Evolutionary conservation across 106 monocot species (phyloP).

Genomic region (Acorus gramineus): DNA sequence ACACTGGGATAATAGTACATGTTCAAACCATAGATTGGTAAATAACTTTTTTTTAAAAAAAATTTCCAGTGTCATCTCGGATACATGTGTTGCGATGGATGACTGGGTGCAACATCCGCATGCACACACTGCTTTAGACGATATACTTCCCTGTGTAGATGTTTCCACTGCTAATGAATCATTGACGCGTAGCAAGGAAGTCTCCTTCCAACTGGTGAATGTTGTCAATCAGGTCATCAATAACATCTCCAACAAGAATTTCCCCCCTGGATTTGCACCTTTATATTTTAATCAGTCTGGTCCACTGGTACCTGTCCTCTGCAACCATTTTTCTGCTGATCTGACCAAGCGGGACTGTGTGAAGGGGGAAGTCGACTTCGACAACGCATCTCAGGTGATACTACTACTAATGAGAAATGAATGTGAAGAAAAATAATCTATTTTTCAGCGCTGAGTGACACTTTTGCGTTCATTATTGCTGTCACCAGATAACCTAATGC

Average conservation of each 20-base stretch:
- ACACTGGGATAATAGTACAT: too few relatives aligned
- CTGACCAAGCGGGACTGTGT: constrained; percentile 37
- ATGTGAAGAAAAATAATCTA: too few relatives aligned
- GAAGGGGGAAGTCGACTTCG: constrained; percentile 45
- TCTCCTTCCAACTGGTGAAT: constrained; percentile 52
- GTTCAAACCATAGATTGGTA: too few relatives aligned
- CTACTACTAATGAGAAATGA: background rate
- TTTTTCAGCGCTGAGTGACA: too few relatives aligned
- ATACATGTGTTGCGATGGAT: constrained; percentile 90
- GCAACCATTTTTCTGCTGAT: constrained; percentile 56
- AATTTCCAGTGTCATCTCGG: constrained; percentile 44
- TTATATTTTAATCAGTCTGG: constrained; percentile 83
- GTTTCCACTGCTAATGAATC: constrained; percentile 65
- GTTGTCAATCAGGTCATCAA: constrained; percentile 58
- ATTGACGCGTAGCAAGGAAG: constrained; percentile 41
- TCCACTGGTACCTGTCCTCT: constrained; percentile 55
- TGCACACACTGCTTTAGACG: constrained; percentile 62
- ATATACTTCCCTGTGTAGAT: constrained; percentile 85
- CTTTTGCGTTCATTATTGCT: too few relatives aligned
- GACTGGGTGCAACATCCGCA: constrained; percentile 80
- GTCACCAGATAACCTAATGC: too few relatives aligned
- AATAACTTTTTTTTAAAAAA: too few relatives aligned
- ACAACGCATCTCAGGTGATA: constrained; percentile 42
- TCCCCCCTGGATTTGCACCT: constrained; percentile 28
- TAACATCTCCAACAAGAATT: constrained; percentile 50